These are phyloP conservation scores for Pythium rhizo-oryzae DNA, from an alignment of 352 stramenopile genomes.

Conservation along the genomic window DNA sequence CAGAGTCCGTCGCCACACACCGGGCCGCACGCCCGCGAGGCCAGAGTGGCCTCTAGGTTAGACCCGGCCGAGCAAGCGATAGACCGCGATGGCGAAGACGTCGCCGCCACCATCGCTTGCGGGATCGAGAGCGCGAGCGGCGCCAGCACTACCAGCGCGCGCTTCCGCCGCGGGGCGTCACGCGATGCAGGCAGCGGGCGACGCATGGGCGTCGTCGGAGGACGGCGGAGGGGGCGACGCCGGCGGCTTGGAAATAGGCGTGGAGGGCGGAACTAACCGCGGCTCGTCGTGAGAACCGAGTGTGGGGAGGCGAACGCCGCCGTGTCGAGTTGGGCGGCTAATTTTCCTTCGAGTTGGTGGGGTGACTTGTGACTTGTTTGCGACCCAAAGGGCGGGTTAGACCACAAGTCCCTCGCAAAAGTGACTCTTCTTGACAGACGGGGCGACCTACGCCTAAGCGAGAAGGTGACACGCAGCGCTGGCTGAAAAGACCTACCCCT, in stretches of 20 bases:
- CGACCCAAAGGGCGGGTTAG: no score
- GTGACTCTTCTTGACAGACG: not conserved
- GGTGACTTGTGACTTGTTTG: no score
- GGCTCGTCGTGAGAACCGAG: not conserved
- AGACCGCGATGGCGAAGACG: not conserved
- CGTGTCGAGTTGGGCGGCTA: not conserved
- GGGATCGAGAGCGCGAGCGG: not conserved
- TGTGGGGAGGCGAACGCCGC: not conserved
- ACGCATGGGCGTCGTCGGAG: slow-evolving; percentile 1
- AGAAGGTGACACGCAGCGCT: not conserved
- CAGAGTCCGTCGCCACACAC: slow-evolving; percentile 17
- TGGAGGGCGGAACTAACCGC: no score
- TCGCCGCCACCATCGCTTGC: not conserved
- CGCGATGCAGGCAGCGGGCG: not conserved
- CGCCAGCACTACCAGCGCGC: not conserved
- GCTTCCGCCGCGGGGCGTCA: not conserved
- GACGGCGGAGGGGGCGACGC: not conserved
- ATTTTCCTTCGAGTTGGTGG: not conserved
- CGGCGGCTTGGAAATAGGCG: no score
- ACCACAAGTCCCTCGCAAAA: not conserved
- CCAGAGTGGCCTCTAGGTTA: not conserved
- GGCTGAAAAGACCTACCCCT: slow-evolving; percentile 23
- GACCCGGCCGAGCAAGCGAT: not conserved
- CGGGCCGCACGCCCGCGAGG: slow-evolving; percentile 6
- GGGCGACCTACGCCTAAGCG: not conserved